Base-by-base conservation (phyloP, 768 basidiomycete genomes). In the Rubroboletus pulcherrimus region DNA sequence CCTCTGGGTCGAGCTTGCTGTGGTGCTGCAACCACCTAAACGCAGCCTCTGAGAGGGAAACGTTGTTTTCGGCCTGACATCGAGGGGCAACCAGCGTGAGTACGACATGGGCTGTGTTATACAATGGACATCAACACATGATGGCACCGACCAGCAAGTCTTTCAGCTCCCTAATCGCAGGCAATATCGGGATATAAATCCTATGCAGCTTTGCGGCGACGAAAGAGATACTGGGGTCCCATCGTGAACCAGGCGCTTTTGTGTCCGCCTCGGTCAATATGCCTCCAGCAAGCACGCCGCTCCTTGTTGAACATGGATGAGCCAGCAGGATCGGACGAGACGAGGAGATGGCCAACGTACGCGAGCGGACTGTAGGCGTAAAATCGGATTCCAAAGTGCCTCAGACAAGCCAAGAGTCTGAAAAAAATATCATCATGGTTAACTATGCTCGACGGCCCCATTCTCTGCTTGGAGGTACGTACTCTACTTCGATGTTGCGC, bases 381-480 rank as follows among this genome's bases (percentile, higher is more conserved):
- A 61, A 78, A 77, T 30, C 71, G 64, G 49, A 77, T 72, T 37
- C 73, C 73, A 54, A 68, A 74, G 60, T 74, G 72, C 40, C 75
- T 66, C 17, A 79, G 62, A 62, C 77, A 75, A 7, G 79, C 75
- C 57, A 79, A 71, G 14, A 78, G 69, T 37, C 66, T 62, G 31
- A 26, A 30, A 24, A 15, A 37, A 31, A 7, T 14, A 19, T 5
- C 15, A 7, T 47, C 50, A 31, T 26, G n/a, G 35, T 12, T 7
- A 24, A 5, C 4, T 26, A 7, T 35, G 21, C 21, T 29, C 5
- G 31, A 15, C 5, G 5, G 2, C 2, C 14, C 12, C n/a, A 12
- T 12, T 31, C 4, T 10, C 30, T 17, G 24, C 4, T 17, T 4
- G 17, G 14, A 17, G 21, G 29, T 38, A 56, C 57, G 39, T 35